phyloP scores from a whole-genome alignment of 1,284 basidiomycete genomes.

The Golubevia sp. region DNA sequence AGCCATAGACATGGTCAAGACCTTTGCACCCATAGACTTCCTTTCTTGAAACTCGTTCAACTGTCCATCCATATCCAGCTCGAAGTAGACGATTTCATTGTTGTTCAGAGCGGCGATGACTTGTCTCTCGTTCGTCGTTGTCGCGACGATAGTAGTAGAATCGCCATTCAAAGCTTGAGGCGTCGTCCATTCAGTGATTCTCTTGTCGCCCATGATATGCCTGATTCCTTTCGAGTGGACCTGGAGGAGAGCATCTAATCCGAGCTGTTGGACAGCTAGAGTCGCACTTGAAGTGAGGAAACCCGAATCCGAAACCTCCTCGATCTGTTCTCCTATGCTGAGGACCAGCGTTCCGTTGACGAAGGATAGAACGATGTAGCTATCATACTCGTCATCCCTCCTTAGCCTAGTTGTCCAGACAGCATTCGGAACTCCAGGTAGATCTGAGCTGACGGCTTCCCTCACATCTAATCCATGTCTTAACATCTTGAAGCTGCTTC shows the following conservation, averaged over 20 bases:
- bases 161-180: constrained; percentile 36
- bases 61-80: constrained; percentile 60
- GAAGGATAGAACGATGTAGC: constrained; percentile 59
- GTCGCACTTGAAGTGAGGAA: constrained; percentile 52
- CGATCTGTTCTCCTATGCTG: constrained; percentile 58
- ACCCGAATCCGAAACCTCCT: constrained; percentile 56
- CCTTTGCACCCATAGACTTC: constrained; percentile 42
- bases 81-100: constrained; percentile 60
- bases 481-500: constrained; percentile 55
- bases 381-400: constrained; percentile 43
- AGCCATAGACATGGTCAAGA: constrained; percentile 48
- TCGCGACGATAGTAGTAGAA: constrained; percentile 48
- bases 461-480: constrained; percentile 55
- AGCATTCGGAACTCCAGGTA: constrained; percentile 55
- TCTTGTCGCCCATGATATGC: constrained; percentile 44
- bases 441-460: constrained; percentile 57
- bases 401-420: constrained; percentile 56
- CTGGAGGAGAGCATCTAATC: constrained; percentile 51
- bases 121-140: constrained; percentile 55
- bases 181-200: constrained; percentile 54
- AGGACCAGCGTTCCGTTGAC: constrained; percentile 59
- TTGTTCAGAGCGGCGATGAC: constrained; percentile 53
- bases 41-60: constrained; percentile 61
- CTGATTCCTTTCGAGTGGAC: constrained; percentile 57
- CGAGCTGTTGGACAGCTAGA: constrained; percentile 55